These are phyloP conservation scores for Aspergillus diversus DNA, from an alignment of 495 filamentous ascomycete genomes.

Conservation along the genomic window DNA sequence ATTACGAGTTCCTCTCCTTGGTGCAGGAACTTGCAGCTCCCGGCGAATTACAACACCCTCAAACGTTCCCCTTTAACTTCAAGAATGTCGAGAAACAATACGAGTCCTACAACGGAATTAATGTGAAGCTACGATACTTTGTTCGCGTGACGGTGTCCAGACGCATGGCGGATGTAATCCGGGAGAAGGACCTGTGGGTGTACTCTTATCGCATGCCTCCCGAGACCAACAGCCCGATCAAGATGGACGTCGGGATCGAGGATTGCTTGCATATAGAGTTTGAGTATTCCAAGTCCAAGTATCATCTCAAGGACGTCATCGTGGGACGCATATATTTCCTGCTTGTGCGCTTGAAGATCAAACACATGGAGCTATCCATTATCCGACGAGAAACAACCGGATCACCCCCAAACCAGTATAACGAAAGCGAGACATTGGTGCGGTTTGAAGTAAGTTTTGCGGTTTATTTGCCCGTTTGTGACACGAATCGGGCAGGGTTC, in stretches of 20 bases:
- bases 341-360: conserved; percentile 97
- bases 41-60: conserved; percentile 96
- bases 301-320: conserved; percentile 99
- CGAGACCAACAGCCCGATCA: conserved; percentile 97
- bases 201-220: conserved; percentile 98
- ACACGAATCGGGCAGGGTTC: neutral
- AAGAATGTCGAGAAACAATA: conserved; percentile 99
- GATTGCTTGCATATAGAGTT: conserved; percentile 99
- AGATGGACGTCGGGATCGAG: conserved; percentile 99
- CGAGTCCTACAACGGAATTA: conserved; percentile 99
- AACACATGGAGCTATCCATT: conserved; percentile 99
- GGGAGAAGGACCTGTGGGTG: conserved; percentile 99
- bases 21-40: conserved; percentile 95
- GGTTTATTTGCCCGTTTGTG: neutral
- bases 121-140: conserved; percentile 98
- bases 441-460: conserved; percentile 80
- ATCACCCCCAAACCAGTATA: conserved; percentile 99
- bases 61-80: conserved; percentile 99
- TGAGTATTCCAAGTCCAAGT: conserved; percentile 98
- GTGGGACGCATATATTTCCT: conserved; percentile 99
- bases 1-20: conserved; percentile 97
- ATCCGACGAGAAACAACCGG: conserved; percentile 97
- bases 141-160: conserved; percentile 94
- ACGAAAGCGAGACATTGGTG: conserved; percentile 98
- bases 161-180: conserved; percentile 95